phyloP scores from a whole-genome alignment of 2,329 filamentous ascomycete genomes.

The Aotearoamyces nothofagi region DNA sequence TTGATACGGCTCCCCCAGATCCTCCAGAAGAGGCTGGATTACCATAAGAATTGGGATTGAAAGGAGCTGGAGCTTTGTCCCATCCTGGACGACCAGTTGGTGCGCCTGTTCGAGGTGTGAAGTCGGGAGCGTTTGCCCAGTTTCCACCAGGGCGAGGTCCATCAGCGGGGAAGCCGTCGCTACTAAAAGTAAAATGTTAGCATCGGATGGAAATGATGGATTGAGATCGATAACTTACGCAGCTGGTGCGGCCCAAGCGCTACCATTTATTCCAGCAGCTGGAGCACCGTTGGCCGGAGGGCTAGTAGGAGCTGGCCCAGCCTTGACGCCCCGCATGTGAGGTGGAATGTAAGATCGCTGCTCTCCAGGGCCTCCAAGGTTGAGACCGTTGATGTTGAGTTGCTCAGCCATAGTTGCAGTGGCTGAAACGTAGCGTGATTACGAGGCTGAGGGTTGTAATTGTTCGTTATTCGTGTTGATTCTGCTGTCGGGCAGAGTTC shows the following conservation, averaged over 20 bases:
- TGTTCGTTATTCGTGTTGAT: slow-evolving; percentile 1
- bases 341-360: slow-evolving; percentile 71
- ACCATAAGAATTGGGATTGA: slow-evolving; percentile 44
- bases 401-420: slow-evolving; percentile 58
- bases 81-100: slow-evolving; percentile 23
- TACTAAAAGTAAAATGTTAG: slow-evolving; percentile 22
- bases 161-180: slow-evolving; percentile 29
- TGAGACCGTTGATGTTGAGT: slow-evolving; percentile 68
- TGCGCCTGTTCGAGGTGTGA: slow-evolving; percentile 15
- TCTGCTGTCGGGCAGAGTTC: too few species aligned
- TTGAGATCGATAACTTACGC: slow-evolving; percentile 27
- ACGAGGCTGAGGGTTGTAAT: slow-evolving; percentile 1
- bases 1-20: slow-evolving; percentile 33
- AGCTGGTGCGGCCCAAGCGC: slow-evolving; percentile 37
- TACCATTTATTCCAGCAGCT: slow-evolving; percentile 46
- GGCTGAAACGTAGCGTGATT: slow-evolving; percentile 5
- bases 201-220: slow-evolving; percentile 6
- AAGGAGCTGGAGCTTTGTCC: slow-evolving; percentile 11
- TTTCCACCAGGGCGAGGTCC: slow-evolving; percentile 14
- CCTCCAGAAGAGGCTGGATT: slow-evolving; percentile 21
- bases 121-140: slow-evolving; percentile 22
- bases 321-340: slow-evolving; percentile 51
- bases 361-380: slow-evolving; percentile 36
- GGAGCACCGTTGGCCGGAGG: slow-evolving; percentile 22
- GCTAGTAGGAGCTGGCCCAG: slow-evolving; percentile 5